These are phyloP conservation scores for Mycena albidolilacea DNA, from an alignment of 768 basidiomycete genomes.

Conservation along the genomic window DNA sequence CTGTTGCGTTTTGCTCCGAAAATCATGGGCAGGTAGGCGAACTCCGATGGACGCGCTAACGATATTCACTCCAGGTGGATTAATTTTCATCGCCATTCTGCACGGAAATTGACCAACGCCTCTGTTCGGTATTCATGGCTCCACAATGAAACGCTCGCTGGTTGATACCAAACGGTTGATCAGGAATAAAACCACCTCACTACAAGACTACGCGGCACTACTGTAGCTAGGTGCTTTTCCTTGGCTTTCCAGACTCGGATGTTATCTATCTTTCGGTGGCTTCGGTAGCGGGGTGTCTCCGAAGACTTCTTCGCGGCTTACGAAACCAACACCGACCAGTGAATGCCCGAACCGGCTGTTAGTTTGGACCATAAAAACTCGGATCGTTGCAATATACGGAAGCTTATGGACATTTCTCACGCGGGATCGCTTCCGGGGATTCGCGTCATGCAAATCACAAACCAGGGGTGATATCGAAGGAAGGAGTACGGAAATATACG, in stretches of 20 bases:
- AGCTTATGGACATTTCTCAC: too few species aligned
- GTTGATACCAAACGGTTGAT: neutral
- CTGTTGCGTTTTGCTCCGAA: constrained; percentile 6
- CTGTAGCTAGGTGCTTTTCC: neutral
- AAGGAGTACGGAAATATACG: neutral
- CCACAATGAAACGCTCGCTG: constrained; percentile 7
- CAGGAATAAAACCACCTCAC: constrained; percentile 9
- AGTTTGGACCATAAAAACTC: neutral
- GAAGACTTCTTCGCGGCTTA: constrained; percentile 13
- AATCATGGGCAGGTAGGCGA: constrained; percentile 6
- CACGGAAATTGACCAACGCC: constrained; percentile 11
- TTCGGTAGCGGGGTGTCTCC: constrained; percentile 7
- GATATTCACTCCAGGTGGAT: constrained; percentile 9
- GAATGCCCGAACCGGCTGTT: neutral
- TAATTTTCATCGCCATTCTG: constrained; percentile 6
- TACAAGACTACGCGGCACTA: constrained; percentile 12
- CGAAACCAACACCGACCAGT: constrained; percentile 2
- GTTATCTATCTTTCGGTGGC: constrained; percentile 18
- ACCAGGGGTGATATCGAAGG: too few species aligned
- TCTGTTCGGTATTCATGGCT: constrained; percentile 10
- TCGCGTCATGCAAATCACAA: neutral
- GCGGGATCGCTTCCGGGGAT: neutral
- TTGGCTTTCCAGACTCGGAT: neutral
- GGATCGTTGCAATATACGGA: neutral
- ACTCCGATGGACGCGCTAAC: constrained; percentile 9